Evolutionary conservation across 768 basidiomycete species (phyloP).

Genomic region (Pulveroboletus ravenelii): DNA sequence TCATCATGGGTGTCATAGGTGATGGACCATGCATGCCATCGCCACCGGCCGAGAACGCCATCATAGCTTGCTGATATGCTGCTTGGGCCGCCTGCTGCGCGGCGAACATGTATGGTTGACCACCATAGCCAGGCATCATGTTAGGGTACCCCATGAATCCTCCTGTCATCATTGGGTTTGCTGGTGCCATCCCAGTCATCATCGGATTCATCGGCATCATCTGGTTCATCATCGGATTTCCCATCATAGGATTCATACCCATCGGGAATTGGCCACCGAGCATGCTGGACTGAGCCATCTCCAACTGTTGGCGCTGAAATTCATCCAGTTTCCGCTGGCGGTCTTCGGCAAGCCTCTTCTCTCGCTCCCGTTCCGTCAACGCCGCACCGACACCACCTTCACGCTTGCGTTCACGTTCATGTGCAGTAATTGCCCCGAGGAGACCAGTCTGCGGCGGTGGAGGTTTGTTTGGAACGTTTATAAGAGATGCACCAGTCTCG

Average conservation of each 20-base stretch:
- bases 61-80: slow-evolving; percentile 88
- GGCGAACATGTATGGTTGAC: slow-evolving; percentile 80
- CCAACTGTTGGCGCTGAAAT: slow-evolving; percentile 80
- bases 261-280: slow-evolving; percentile 47
- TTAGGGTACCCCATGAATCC: slow-evolving; percentile 40
- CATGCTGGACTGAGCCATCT: slow-evolving; percentile 83
- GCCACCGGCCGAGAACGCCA: slow-evolving; percentile 75
- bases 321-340: slow-evolving; percentile 91
- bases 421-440: slow-evolving; percentile 92
- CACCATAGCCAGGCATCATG: slow-evolving; percentile 40
- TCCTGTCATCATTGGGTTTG: slow-evolving; percentile 52
- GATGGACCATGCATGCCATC: slow-evolving; percentile 38
- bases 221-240: slow-evolving; percentile 51
- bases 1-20: slow-evolving; percentile 54
- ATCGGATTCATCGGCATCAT: slow-evolving; percentile 53
- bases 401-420: slow-evolving; percentile 89
- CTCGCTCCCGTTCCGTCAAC: slow-evolving; percentile 91
- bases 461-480: slow-evolving; percentile 94
- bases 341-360: slow-evolving; percentile 87
- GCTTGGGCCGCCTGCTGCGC: slow-evolving; percentile 78
- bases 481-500: slow-evolving; percentile 84
- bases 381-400: slow-evolving; percentile 95
- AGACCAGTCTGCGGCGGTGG: slow-evolving; percentile 93
- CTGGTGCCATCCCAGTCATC: slow-evolving; percentile 51
- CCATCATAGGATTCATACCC: slow-evolving; percentile 68